Evolutionary conservation across 768 basidiomycete genomes (phyloP).

Genomic region (Pulveroboletus frians): DNA sequence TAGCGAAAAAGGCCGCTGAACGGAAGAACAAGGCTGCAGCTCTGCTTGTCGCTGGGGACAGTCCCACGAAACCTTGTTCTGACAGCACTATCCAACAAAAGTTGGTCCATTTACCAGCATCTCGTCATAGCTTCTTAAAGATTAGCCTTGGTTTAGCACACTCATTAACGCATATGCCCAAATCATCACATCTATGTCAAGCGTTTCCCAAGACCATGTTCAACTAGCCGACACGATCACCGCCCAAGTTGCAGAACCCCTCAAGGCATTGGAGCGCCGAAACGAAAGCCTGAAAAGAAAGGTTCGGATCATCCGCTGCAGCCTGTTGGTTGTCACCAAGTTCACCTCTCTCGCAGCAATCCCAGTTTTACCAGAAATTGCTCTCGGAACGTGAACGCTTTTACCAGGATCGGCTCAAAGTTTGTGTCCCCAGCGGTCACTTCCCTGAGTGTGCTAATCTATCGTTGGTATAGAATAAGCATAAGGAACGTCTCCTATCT

Average conservation of each 20-base stretch:
- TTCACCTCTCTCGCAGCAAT: conserved; percentile 46
- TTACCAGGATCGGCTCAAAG: conserved; percentile 68
- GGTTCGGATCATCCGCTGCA: conserved; percentile 29
- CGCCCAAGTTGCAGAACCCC: conserved; percentile 56
- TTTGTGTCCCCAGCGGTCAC: conserved; percentile 25
- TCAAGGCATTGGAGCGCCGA: conserved; percentile 54
- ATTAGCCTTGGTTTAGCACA: conserved; percentile 44
- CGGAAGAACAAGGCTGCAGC: conserved; percentile 59
- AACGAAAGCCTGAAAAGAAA: conserved; percentile 68
- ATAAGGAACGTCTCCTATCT: conserved; percentile 23
- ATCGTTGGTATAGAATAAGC: conserved; percentile 23
- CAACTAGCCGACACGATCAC: conserved; percentile 58
- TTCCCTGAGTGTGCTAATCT: conserved; percentile 1
- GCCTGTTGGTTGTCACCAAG: not conserved
- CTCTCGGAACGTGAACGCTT: conserved; percentile 64
- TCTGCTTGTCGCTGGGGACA: conserved; percentile 56
- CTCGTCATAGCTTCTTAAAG: conserved; percentile 9
- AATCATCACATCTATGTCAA: conserved; percentile 56
- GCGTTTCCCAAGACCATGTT: conserved; percentile 64
- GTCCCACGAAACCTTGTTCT: conserved; percentile 60
- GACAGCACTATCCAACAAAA: conserved; percentile 50
- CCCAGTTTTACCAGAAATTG: conserved; percentile 65
- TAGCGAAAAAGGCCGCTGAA: conserved; percentile 65
- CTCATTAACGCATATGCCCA: conserved; percentile 65
- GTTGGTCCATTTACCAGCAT: conserved; percentile 32